Conservation (phyloP, 805 yeast genomes). For the Myxozyma sirexii region DNA sequence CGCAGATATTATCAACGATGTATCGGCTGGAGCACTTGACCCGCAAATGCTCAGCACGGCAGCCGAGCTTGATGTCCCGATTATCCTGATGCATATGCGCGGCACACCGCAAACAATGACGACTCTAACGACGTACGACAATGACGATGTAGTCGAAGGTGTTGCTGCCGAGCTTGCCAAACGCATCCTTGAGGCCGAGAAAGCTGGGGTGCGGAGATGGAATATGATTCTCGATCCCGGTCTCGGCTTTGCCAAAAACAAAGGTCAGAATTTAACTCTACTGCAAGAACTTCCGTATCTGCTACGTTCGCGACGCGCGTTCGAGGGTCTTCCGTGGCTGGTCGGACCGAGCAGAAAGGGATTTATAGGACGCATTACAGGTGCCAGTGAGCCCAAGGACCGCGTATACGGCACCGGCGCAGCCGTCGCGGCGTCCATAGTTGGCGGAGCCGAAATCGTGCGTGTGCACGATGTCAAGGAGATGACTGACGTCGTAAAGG, state of each 20-base stretch:
- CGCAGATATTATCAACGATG: conserved; percentile 90
- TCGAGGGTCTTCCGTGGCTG: conserved; percentile 49
- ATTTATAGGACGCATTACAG: conserved; percentile 77
- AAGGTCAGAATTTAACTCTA: conserved; percentile 67
- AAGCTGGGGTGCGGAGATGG: conserved; percentile 77
- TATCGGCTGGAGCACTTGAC: conserved; percentile 79
- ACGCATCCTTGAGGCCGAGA: conserved; percentile 59
- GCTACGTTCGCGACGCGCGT: conserved; percentile 22
- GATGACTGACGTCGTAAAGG: conserved; percentile 54
- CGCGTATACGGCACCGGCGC: conserved; percentile 79
- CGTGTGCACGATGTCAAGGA: conserved; percentile 83
- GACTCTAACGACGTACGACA: conserved; percentile 54
- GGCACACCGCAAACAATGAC: conserved; percentile 81
- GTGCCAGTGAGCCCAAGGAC: conserved; percentile 57
- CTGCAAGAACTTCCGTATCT: conserved; percentile 49
- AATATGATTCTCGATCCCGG: conserved; percentile 94
- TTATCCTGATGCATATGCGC: conserved; percentile 80
- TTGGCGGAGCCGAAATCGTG: conserved; percentile 74
- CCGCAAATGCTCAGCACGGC: conserved; percentile 65
- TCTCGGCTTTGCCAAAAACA: conserved; percentile 88
- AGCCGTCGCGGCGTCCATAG: conserved; percentile 69
- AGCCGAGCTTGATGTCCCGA: conserved; percentile 68
- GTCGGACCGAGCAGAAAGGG: conserved; percentile 88
- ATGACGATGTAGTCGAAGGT: conserved; percentile 51
- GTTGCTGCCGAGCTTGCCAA: conserved; percentile 66